Evolutionary conservation across 2,329 filamentous ascomycete species (phyloP).

Genomic region (Stemphylium lycopersici): DNA sequence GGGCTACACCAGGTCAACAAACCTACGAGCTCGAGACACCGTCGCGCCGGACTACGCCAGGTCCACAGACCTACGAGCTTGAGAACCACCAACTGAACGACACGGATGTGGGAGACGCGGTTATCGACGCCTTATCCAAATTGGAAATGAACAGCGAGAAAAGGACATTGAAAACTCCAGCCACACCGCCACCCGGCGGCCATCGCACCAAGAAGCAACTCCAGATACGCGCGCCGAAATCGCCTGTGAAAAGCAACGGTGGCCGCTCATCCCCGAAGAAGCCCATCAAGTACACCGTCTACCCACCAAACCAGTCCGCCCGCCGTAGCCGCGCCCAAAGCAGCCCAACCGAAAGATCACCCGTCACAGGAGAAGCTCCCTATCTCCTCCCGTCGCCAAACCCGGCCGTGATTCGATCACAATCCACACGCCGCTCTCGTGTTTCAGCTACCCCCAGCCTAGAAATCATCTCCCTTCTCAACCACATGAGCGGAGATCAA

Average conservation of each 20-base stretch:
- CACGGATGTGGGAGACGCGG: conserved; percentile 23
- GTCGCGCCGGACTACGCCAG: conserved; percentile 14
- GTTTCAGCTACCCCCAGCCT: conserved; percentile 14
- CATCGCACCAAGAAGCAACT: conserved; percentile 3
- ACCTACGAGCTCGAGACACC: conserved; percentile 18
- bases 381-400: conserved; percentile 1
- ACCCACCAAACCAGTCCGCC: conserved; percentile 3
- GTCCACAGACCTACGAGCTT: conserved; percentile 20
- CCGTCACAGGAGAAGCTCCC: background rate
- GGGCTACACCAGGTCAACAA: conserved; percentile 11
- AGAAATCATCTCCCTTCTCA: conserved; percentile 26
- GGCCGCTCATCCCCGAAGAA: background rate
- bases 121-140: conserved; percentile 26
- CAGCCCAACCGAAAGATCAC: background rate
- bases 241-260: background rate
- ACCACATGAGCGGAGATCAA: conserved; percentile 13
- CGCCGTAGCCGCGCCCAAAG: conserved; percentile 4
- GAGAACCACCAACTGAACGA: conserved; percentile 25
- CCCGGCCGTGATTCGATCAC: background rate
- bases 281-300: conserved; percentile 6
- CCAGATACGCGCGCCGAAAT: background rate
- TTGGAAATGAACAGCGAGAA: conserved; percentile 27
- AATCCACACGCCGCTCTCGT: background rate
- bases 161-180: conserved; percentile 9
- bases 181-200: conserved; percentile 3